Percentiles rank a stretch among this genome's conserved stretches.
phyloP scores from a whole-genome alignment of 2,329 filamentous ascomycete genomes.

The Talaromyces pinophilus region DNA sequence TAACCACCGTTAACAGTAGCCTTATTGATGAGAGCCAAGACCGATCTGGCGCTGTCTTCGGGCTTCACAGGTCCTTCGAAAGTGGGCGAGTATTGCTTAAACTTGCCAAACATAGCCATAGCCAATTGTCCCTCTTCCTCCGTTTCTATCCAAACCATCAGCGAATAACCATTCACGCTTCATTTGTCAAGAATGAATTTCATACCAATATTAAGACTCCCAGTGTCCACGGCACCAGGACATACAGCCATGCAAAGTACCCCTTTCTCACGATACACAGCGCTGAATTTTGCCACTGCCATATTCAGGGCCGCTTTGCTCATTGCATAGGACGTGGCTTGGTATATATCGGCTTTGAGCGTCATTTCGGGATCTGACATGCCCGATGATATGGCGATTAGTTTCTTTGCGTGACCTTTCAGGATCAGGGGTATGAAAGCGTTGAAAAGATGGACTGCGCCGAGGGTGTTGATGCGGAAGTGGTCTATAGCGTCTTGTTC shows the following conservation, averaged over 20 bases:
- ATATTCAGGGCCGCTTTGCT: slow-evolving; percentile 58
- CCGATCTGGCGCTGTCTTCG: slow-evolving; percentile 37
- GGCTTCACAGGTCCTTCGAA: slow-evolving; percentile 39
- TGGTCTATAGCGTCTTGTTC: slow-evolving; percentile 35
- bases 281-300: slow-evolving; percentile 56
- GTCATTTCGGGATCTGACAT: slow-evolving; percentile 51
- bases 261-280: slow-evolving; percentile 52
- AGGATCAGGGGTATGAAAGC: slow-evolving; percentile 56
- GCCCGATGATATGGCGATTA: slow-evolving; percentile 55
- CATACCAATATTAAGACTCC: slow-evolving; percentile 31
- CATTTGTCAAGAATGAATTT: slow-evolving; percentile 21
- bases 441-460: slow-evolving; percentile 56
- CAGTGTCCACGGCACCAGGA: slow-evolving; percentile 57
- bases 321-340: slow-evolving; percentile 47
- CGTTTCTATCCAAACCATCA: slow-evolving; percentile 10
- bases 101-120: slow-evolving; percentile 27
- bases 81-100: slow-evolving; percentile 41
- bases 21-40: slow-evolving; percentile 36
- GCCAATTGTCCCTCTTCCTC: slow-evolving; percentile 14
- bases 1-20: slow-evolving; percentile 49
- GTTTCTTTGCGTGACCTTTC: slow-evolving; percentile 56
- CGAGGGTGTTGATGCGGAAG: slow-evolving; percentile 55
- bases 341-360: slow-evolving; percentile 39
- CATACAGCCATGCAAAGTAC: slow-evolving; percentile 56
- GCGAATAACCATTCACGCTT: slow-evolving; percentile 3